phyloP scores from a whole-genome alignment of 1,284 basidiomycete species.

The Athelia sp. region DNA sequence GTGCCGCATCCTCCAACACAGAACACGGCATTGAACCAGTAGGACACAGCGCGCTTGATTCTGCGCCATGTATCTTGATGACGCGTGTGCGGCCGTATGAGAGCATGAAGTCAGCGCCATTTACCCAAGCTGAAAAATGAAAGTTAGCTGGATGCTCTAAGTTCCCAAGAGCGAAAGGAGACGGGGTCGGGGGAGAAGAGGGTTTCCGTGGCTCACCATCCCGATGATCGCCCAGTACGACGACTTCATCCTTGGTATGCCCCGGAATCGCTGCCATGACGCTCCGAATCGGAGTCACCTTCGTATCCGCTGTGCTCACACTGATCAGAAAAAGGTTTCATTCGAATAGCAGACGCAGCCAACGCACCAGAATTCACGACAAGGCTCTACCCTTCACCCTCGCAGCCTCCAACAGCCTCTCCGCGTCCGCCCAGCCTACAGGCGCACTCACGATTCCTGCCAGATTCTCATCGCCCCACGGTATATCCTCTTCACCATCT shows the following conservation, averaged over 20 bases:
- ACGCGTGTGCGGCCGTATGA: too few species aligned
- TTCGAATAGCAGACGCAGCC: slow-evolving; percentile 1
- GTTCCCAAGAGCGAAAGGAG: slow-evolving; percentile 20
- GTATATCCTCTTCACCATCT: background rate
- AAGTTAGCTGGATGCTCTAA: slow-evolving; percentile 8
- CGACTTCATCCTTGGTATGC: slow-evolving; percentile 79
- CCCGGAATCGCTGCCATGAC: slow-evolving; percentile 89
- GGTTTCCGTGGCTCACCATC: slow-evolving; percentile 74
- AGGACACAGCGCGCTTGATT: too few species aligned
- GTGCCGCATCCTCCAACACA: slow-evolving; percentile 2
- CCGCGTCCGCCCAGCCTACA: slow-evolving; percentile 68
- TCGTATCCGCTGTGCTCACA: slow-evolving; percentile 54
- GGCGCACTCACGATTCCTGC: slow-evolving; percentile 83
- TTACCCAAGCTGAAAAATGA: slow-evolving; percentile 38
- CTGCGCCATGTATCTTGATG: too few species aligned
- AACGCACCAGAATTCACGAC: slow-evolving; percentile 59
- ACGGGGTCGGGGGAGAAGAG: too few species aligned
- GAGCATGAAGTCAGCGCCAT: slow-evolving; percentile 50
- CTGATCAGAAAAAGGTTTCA: slow-evolving; percentile 11
- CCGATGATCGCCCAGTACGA: slow-evolving; percentile 83
- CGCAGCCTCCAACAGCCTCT: slow-evolving; percentile 60
- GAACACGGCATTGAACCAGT: slow-evolving; percentile 8
- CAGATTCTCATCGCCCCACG: slow-evolving; percentile 58
- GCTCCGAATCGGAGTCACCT: slow-evolving; percentile 84
- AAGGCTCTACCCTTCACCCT: slow-evolving; percentile 43